phyloP scores from a whole-genome alignment of 2,329 filamentous ascomycete genomes.

The Pseudogymnoascus sp. region DNA sequence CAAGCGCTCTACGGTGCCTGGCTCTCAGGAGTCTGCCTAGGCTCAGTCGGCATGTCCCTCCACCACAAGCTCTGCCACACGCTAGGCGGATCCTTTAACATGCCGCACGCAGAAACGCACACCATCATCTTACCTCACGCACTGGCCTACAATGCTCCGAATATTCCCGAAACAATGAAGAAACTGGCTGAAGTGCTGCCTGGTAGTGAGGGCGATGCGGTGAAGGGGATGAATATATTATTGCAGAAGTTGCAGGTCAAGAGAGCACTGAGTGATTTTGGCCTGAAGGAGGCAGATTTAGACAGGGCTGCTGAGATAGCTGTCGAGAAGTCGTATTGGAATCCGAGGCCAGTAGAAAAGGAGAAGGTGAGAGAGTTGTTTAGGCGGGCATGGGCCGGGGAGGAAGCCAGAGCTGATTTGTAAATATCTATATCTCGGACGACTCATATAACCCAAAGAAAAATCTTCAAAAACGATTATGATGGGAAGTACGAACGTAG shows the following conservation, averaged over 20 bases:
- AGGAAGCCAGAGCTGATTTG: slow-evolving; percentile 46
- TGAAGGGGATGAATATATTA: slow-evolving; percentile 49
- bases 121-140: slow-evolving; percentile 57
- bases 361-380: slow-evolving; percentile 48
- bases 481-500: no score
- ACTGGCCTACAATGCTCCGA: slow-evolving; percentile 54
- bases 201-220: slow-evolving; percentile 50
- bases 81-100: slow-evolving; percentile 54
- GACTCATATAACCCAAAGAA: no score
- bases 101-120: slow-evolving; percentile 60
- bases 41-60: slow-evolving; percentile 53
- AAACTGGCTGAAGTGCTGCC: slow-evolving; percentile 47
- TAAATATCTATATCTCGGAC: slow-evolving; percentile 23
- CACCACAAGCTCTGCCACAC: slow-evolving; percentile 64
- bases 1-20: slow-evolving; percentile 56
- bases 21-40: slow-evolving; percentile 55
- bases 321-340: slow-evolving; percentile 51
- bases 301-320: slow-evolving; percentile 53
- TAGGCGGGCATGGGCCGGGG: slow-evolving; percentile 53
- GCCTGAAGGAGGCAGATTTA: slow-evolving; percentile 53
- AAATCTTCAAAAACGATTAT: no score
- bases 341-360: slow-evolving; percentile 48
- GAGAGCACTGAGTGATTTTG: slow-evolving; percentile 45
- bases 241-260: slow-evolving; percentile 46
- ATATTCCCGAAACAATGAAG: slow-evolving; percentile 44